Conservation (phyloP, 2,329 filamentous ascomycete genomes). For the Fusarium palustre region DNA sequence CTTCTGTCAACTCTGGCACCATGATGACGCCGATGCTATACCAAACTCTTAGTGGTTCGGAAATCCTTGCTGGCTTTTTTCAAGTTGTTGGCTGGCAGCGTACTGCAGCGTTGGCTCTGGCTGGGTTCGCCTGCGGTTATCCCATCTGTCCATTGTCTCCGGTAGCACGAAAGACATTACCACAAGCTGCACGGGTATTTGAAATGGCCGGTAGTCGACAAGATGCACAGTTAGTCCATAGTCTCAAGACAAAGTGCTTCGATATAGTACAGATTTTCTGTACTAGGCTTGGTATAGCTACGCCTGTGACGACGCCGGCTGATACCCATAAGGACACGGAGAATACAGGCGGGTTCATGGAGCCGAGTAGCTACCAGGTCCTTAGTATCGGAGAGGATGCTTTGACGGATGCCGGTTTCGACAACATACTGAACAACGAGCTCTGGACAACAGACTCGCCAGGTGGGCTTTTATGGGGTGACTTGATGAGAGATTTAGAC, state of each 20-base stretch:
- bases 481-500: slow-evolving; percentile 40
- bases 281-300: slow-evolving; percentile 36
- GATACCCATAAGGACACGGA: neutral
- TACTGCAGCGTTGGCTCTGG: slow-evolving; percentile 37
- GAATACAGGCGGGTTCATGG: neutral
- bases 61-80: slow-evolving; percentile 47
- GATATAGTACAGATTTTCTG: slow-evolving; percentile 40
- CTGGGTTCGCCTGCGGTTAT: slow-evolving; percentile 44
- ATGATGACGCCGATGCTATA: slow-evolving; percentile 47
- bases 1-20: slow-evolving; percentile 43
- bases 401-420: slow-evolving; percentile 5
- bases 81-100: slow-evolving; percentile 48
- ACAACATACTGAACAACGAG: slow-evolving; percentile 5
- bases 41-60: slow-evolving; percentile 45
- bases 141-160: slow-evolving; percentile 45
- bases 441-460: slow-evolving; percentile 33
- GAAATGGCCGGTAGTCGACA: slow-evolving; percentile 9
- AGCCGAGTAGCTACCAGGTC: slow-evolving; percentile 8
- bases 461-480: slow-evolving; percentile 39
- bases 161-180: slow-evolving; percentile 30
- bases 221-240: slow-evolving; percentile 16
- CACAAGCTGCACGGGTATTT: slow-evolving; percentile 32
- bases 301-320: slow-evolving; percentile 17
- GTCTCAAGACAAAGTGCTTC: slow-evolving; percentile 26
- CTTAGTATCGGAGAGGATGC: slow-evolving; percentile 33